Evolutionary conservation across 2,329 filamentous ascomycete genomes (phyloP).

Genomic region (Aureobasidium sp.): DNA sequence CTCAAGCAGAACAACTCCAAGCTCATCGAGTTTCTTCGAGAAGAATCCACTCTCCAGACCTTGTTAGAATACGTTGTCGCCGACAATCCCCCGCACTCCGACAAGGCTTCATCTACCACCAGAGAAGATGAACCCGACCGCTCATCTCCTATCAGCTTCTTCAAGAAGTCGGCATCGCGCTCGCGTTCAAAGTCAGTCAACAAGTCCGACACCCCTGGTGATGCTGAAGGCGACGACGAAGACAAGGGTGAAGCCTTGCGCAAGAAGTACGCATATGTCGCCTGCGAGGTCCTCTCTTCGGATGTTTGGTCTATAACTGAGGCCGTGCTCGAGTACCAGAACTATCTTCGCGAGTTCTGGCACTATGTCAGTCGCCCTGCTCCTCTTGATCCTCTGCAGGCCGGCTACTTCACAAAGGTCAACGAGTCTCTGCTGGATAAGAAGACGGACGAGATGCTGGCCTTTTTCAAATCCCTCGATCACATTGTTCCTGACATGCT

Average conservation of each 20-base stretch:
- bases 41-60: constrained; percentile 73
- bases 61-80: constrained; percentile 89
- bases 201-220: constrained; percentile 28
- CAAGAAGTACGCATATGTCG: constrained; percentile 86
- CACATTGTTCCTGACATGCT: constrained; percentile 77
- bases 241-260: constrained; percentile 85
- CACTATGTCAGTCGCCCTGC: constrained; percentile 74
- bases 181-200: constrained; percentile 36
- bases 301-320: constrained; percentile 97
- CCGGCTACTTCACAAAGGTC: constrained; percentile 97
- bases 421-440: constrained; percentile 97
- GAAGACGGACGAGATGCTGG: constrained; percentile 96
- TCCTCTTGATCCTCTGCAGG: constrained; percentile 84
- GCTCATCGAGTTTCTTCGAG: constrained; percentile 89
- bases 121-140: constrained; percentile 34
- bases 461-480: constrained; percentile 75
- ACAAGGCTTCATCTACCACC: neutral
- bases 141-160: constrained; percentile 36
- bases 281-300: constrained; percentile 86
- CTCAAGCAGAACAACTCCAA: constrained; percentile 97
- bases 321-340: constrained; percentile 76
- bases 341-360: constrained; percentile 80
- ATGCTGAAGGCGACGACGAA: constrained; percentile 29
- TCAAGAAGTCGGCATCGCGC: constrained; percentile 34
- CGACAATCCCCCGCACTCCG: constrained; percentile 46